A percentile compares a stretch with the other conserved stretches of the same genome.
Conservation (phyloP, 1,284 basidiomycete species). For the Ganoderma leucocontextum region DNA sequence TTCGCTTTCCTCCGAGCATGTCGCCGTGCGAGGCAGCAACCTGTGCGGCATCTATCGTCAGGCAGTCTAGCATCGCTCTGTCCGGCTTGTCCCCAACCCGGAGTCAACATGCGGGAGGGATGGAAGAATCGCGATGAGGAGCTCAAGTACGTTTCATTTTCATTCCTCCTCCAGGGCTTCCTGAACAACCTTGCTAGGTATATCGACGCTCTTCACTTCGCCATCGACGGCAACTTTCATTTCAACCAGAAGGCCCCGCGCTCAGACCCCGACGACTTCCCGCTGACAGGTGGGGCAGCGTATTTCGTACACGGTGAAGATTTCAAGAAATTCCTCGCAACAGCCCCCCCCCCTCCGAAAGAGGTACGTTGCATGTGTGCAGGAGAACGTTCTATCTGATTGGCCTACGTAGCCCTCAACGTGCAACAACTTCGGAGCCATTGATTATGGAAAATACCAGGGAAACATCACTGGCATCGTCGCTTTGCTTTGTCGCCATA, state of each 20-base stretch:
- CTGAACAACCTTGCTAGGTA: slow-evolving; percentile 14
- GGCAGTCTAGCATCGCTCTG: no score
- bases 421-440: slow-evolving; percentile 18
- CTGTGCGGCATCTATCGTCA: no score
- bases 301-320: slow-evolving; percentile 24
- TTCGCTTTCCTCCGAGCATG: no score
- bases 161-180: slow-evolving; percentile 14
- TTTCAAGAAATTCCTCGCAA: slow-evolving; percentile 1
- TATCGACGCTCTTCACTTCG: slow-evolving; percentile 16
- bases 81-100: slow-evolving; percentile 4
- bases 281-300: slow-evolving; percentile 4
- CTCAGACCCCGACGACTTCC: slow-evolving; percentile 16
- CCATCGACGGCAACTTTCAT: slow-evolving; percentile 28
- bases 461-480: slow-evolving; percentile 10
- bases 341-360: neutral
- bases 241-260: slow-evolving; percentile 16
- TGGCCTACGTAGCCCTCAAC: slow-evolving; percentile 11
- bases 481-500: slow-evolving; percentile 11
- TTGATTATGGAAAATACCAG: slow-evolving; percentile 18
- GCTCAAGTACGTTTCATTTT: neutral
- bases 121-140: neutral
- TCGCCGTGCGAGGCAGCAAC: no score
- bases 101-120: neutral
- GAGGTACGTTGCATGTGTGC: no score
- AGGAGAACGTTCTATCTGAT: no score